A percentile compares a stretch with the other conserved stretches of the same genome.
phyloP scores from a whole-genome alignment of 129 eudicot genomes.

The Smallanthus sonchifolius region DNA sequence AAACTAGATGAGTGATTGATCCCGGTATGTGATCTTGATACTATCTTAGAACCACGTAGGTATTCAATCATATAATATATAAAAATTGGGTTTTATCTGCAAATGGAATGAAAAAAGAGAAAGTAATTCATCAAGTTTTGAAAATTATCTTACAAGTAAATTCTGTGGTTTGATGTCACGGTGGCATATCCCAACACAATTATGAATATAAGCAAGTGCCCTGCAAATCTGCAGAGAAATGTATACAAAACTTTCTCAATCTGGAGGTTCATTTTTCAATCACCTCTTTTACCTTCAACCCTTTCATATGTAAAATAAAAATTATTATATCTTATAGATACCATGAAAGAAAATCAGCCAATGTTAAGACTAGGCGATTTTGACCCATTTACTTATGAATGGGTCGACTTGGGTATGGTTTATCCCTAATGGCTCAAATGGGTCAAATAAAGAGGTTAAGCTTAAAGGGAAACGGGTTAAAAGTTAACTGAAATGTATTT shows the following conservation, averaged over 20 bases:
- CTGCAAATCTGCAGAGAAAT: slow-evolving; percentile 84
- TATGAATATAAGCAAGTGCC: slow-evolving; percentile 94
- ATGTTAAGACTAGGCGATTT: background rate
- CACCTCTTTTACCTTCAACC: background rate
- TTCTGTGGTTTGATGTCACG: slow-evolving; percentile 99
- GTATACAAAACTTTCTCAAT: background rate
- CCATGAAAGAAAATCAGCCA: background rate
- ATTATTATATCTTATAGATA: background rate
- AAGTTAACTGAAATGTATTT: background rate
- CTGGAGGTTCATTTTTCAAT: background rate
- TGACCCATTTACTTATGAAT: background rate
- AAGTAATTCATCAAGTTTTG: slow-evolving; percentile 4
- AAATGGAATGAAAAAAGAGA: background rate
- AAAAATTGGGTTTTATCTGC: background rate
- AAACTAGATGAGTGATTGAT: background rate
- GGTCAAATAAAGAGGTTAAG: background rate
- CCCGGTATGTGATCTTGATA: background rate
- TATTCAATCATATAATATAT: background rate
- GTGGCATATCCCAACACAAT: slow-evolving; percentile 89
- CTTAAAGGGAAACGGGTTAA: background rate
- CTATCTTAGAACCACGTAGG: background rate
- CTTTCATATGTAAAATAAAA: background rate
- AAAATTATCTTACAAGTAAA: slow-evolving; percentile 65
- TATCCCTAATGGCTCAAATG: background rate
- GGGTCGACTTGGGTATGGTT: background rate